phyloP scores from a whole-genome alignment of 257 asterid species.

The Penstemon davidsonii region DNA sequence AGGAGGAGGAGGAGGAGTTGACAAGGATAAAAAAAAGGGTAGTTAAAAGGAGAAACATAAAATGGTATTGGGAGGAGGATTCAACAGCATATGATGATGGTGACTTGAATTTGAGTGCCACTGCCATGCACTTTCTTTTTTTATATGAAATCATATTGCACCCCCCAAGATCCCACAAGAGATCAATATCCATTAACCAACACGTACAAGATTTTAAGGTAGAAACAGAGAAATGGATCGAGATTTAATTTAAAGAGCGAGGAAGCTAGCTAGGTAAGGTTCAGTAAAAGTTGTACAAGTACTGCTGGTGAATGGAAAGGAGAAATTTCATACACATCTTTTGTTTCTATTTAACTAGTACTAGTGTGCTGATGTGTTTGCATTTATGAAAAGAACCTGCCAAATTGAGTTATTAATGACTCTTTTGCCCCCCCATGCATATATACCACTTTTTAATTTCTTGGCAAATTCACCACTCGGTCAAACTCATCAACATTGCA shows the following conservation, averaged over 20 bases:
- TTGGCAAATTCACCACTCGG: too few species aligned
- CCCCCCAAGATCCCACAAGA: slow-evolving; percentile 29
- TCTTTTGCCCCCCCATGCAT: slow-evolving; percentile 5
- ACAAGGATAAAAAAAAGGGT: slow-evolving; percentile 31
- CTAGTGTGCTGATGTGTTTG: slow-evolving; percentile 19
- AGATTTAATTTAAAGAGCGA: too few species aligned
- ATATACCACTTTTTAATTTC: not conserved
- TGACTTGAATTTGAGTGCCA: slow-evolving; percentile 9
- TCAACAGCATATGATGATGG: slow-evolving; percentile 11
- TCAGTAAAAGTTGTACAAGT: too few species aligned
- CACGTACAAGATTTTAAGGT: too few species aligned
- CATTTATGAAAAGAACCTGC: slow-evolving; percentile 21
- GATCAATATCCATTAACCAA: slow-evolving; percentile 34
- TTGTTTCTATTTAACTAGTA: slow-evolving; percentile 16
- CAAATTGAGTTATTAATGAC: slow-evolving; percentile 14
- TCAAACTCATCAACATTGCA: too few species aligned
- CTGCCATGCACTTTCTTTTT: slow-evolving; percentile 35
- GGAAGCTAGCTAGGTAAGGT: not conserved
- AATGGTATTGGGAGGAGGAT: slow-evolving; percentile 15
- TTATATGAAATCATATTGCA: not conserved
- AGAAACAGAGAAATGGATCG: too few species aligned
- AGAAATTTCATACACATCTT: slow-evolving; percentile 26
- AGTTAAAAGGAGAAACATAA: slow-evolving; percentile 20
- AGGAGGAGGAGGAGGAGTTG: slow-evolving; percentile 22
- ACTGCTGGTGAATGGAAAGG: slow-evolving; percentile 19